Conservation (phyloP, 139 green algal species). For the Micractinium conductrix region DNA sequence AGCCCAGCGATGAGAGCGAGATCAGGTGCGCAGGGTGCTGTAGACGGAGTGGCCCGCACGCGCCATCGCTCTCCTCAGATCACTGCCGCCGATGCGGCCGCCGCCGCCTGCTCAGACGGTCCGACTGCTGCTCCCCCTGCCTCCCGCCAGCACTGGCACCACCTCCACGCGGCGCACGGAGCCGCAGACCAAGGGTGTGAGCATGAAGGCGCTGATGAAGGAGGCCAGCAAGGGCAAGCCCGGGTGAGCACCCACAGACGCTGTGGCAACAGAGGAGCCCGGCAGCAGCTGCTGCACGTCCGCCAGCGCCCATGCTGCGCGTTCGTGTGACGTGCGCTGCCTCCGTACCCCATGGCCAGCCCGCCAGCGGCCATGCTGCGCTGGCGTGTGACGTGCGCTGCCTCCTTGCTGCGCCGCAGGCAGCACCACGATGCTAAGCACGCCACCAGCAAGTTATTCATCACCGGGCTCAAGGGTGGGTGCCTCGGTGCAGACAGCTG, state of each 20-base stretch:
- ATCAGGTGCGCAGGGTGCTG: background rate
- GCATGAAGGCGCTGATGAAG: conserved; percentile 21
- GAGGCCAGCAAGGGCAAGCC: conserved; percentile 25
- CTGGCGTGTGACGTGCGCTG: no score
- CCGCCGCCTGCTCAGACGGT: no score
- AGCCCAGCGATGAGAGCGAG: background rate
- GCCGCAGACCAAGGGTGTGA: conserved; percentile 17
- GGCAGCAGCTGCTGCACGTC: no score
- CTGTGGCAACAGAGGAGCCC: no score
- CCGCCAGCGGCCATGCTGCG: background rate
- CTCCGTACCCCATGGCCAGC: no score
- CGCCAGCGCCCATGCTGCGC: no score
- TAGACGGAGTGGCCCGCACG: background rate
- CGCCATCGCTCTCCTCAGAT: background rate
- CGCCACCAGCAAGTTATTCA: conserved; percentile 33
- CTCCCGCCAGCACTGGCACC: background rate
- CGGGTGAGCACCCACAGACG: conserved; percentile 15
- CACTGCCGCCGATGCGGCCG: background rate
- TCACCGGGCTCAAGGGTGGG: conserved; percentile 22
- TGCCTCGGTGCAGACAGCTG: no score
- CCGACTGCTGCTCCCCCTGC: no score
- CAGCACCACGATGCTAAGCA: conserved; percentile 15
- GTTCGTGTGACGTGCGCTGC: no score
- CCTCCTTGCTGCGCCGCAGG: no score
- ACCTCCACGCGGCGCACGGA: background rate